Evolutionary conservation across 371 early-diverging fungal species (phyloP).

Genomic region (Homolaphlyctis polyrhiza): DNA sequence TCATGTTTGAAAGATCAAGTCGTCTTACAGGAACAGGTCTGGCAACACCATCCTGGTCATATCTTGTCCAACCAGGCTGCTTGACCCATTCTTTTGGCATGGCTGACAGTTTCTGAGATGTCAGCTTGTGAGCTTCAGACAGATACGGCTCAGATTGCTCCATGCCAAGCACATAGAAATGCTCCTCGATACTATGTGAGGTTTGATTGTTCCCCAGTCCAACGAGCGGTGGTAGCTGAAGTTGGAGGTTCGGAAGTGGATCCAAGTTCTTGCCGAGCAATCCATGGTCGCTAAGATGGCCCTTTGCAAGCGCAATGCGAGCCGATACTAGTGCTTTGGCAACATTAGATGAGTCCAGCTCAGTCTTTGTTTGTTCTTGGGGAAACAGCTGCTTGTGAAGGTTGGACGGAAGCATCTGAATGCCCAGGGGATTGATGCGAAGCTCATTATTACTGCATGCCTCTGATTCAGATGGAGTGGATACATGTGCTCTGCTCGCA

Average conservation of each 20-base stretch:
- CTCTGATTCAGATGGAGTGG: no score
- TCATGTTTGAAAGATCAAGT: no score
- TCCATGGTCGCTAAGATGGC: slow-evolving; percentile 56
- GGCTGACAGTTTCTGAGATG: slow-evolving; percentile 12
- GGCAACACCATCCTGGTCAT: slow-evolving; percentile 39
- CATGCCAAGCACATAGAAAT: slow-evolving; percentile 72
- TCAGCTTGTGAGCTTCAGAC: slow-evolving; percentile 47
- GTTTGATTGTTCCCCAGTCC: slow-evolving; percentile 22
- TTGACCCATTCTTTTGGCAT: slow-evolving; percentile 58
- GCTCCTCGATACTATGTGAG: slow-evolving; percentile 62
- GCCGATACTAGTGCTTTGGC: no score
- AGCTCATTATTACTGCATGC: no score
- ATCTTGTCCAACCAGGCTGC: slow-evolving; percentile 81
- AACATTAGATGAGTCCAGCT: no score
- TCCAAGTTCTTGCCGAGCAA: slow-evolving; percentile 62
- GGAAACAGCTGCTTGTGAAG: slow-evolving; percentile 44
- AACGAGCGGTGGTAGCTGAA: slow-evolving; percentile 35
- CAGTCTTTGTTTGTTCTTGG: no score
- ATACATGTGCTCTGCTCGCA: no score
- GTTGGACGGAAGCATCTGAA: slow-evolving; percentile 52
- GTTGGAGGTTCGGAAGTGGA: slow-evolving; percentile 37
- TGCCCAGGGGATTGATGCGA: slow-evolving; percentile 35
- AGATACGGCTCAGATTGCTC: slow-evolving; percentile 54
- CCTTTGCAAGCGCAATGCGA: slow-evolving; percentile 43
- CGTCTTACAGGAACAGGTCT: slow-evolving; percentile 9